A percentile compares a stretch with the other conserved stretches of the same genome.
phyloP scores from a whole-genome alignment of 331 rosid genomes.

The Pyracantha coccinea region DNA sequence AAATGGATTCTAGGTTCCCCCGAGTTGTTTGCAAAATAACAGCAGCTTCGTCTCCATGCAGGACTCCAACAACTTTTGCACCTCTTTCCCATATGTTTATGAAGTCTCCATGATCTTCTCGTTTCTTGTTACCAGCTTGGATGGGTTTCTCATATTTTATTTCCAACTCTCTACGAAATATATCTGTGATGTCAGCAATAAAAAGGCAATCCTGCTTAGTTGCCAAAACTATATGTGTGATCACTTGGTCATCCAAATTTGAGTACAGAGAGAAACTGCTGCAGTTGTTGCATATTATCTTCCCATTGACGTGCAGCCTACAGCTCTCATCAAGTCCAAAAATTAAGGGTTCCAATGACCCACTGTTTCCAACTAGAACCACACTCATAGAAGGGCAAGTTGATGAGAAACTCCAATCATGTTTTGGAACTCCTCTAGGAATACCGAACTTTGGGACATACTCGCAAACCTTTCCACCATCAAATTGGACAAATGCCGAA shows the following conservation, averaged over 20 bases:
- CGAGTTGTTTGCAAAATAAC: slow-evolving; percentile 68
- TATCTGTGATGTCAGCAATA: slow-evolving; percentile 58
- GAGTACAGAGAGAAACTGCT: slow-evolving; percentile 80
- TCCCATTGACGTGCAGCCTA: slow-evolving; percentile 62
- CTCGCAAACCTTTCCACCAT: slow-evolving; percentile 55
- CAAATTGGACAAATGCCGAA: slow-evolving; percentile 68
- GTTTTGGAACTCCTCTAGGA: slow-evolving; percentile 38
- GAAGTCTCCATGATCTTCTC: slow-evolving; percentile 47
- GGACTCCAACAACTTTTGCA: slow-evolving; percentile 77
- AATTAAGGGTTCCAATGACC: slow-evolving; percentile 45
- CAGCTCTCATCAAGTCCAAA: slow-evolving; percentile 81
- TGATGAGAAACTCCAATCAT: slow-evolving; percentile 49
- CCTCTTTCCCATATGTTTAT: slow-evolving; percentile 93
- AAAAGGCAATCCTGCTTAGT: slow-evolving; percentile 86
- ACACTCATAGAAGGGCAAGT: slow-evolving; percentile 82
- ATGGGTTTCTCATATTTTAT: slow-evolving; percentile 45
- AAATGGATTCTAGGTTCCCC: slow-evolving; percentile 86
- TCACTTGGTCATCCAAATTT: slow-evolving; percentile 65
- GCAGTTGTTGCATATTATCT: slow-evolving; percentile 74
- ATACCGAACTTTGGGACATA: slow-evolving; percentile 46
- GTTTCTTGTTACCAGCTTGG: slow-evolving; percentile 36
- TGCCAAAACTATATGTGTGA: slow-evolving; percentile 63
- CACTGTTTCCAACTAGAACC: slow-evolving; percentile 38
- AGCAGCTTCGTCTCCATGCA: slow-evolving; percentile 90
- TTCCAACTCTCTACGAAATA: slow-evolving; percentile 50